Evolutionary conservation across 805 yeast species (phyloP).

Genomic region (Candida suzukii): DNA sequence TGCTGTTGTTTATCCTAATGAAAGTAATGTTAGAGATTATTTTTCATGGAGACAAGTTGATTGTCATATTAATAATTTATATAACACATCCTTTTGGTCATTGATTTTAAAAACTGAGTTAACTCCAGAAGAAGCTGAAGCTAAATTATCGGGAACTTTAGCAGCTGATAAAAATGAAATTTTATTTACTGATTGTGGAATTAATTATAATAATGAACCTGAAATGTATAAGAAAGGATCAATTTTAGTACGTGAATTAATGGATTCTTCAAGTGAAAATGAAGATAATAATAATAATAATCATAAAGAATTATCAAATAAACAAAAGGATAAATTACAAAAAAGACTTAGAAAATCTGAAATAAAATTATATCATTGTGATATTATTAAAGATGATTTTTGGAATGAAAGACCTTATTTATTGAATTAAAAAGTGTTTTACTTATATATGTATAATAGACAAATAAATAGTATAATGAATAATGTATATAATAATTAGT

Average conservation of each 20-base stretch:
- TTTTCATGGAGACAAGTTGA: constrained; percentile 95
- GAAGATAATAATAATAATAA: neutral
- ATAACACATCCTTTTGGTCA: constrained; percentile 91
- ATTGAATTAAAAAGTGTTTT: constrained; percentile 9
- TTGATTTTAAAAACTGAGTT: constrained; percentile 63
- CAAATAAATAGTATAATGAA: neutral
- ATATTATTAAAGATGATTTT: constrained; percentile 56
- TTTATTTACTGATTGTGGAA: constrained; percentile 65
- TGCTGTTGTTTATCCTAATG: constrained; percentile 77
- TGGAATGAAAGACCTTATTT: constrained; percentile 46
- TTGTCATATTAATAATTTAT: constrained; percentile 90
- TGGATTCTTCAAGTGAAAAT: constrained; percentile 3
- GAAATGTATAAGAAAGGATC: constrained; percentile 88
- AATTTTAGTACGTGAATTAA: constrained; percentile 42
- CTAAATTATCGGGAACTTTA: constrained; percentile 65
- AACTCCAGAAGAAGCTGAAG: constrained; percentile 77
- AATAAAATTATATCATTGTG: constrained; percentile 44
- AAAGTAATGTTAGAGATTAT: constrained; percentile 62
- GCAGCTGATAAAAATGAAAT: constrained; percentile 87
- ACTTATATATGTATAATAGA: no score
- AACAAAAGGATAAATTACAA: constrained; percentile 44
- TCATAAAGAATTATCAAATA: constrained; percentile 18
- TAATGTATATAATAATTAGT: no score
- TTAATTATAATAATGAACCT: constrained; percentile 87
- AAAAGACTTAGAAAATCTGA: constrained; percentile 43